Conservation (phyloP, 805 yeast species). For the Wickerhamomyces sydowiorum region DNA sequence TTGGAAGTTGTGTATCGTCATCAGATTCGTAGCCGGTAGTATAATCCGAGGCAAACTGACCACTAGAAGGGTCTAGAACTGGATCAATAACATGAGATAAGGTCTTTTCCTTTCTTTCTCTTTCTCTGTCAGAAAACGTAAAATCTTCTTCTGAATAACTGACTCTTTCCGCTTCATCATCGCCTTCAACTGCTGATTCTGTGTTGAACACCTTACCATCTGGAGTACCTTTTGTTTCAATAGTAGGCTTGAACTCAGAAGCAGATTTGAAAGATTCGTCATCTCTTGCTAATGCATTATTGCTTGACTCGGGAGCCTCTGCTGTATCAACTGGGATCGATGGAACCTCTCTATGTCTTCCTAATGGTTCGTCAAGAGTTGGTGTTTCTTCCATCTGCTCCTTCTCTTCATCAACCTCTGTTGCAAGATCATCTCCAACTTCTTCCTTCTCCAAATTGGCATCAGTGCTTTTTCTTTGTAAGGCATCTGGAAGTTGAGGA, state of each 20-base stretch:
- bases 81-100: slow-evolving; percentile 2
- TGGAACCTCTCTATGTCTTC: no score
- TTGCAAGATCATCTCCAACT: slow-evolving; percentile 6
- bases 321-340: neutral
- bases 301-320: slow-evolving; percentile 1
- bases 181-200: slow-evolving; percentile 25
- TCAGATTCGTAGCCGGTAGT: slow-evolving; percentile 71
- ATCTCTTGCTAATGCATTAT: neutral
- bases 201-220: slow-evolving; percentile 2
- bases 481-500: slow-evolving; percentile 17
- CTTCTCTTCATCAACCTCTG: slow-evolving; percentile 2
- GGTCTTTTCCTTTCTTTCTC: slow-evolving; percentile 12
- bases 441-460: neutral
- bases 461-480: slow-evolving; percentile 3
- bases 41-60: slow-evolving; percentile 23
- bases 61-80: neutral
- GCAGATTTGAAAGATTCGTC: slow-evolving; percentile 13
- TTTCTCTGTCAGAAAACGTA: slow-evolving; percentile 14
- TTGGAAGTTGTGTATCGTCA: slow-evolving; percentile 35
- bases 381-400: neutral
- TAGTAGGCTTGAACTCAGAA: slow-evolving; percentile 2
- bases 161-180: slow-evolving; percentile 23
- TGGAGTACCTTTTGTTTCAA: slow-evolving; percentile 1
- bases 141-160: slow-evolving; percentile 22
- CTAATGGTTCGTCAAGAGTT: no score